A percentile compares a stretch with the other conserved stretches of the same genome.
These are phyloP conservation scores for Phaeodactylum tricornutum DNA, from an alignment of 108 stramenopile genomes.

Conservation along the genomic window DNA sequence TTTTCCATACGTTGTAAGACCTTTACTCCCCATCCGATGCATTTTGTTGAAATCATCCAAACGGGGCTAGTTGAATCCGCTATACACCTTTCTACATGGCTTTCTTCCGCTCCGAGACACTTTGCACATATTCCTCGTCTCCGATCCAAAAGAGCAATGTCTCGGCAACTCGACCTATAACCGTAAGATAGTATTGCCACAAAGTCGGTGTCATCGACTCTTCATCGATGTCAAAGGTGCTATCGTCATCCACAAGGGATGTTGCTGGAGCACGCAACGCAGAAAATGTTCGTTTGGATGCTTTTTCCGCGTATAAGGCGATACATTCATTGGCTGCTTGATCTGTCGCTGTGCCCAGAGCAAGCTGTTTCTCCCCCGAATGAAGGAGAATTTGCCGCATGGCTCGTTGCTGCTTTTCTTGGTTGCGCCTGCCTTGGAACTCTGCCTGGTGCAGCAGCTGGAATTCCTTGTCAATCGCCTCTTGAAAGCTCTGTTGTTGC, in stretches of 20 bases:
- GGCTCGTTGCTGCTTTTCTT: neutral
- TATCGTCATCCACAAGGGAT: neutral
- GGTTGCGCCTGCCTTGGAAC: neutral
- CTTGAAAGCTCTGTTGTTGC: no score
- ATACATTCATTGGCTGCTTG: no score
- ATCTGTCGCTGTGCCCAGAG: no score
- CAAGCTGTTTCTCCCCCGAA: no score
- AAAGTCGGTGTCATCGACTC: constrained; percentile 1
- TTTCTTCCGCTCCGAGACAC: no score
- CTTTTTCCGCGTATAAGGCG: neutral
- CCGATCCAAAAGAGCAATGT: neutral
- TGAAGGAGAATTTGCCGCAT: neutral
- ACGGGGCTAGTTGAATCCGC: no score
- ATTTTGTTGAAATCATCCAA: no score
- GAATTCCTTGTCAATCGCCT: no score
- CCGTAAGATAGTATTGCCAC: constrained; percentile 5
- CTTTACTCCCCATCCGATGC: no score
- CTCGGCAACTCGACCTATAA: constrained; percentile 3
- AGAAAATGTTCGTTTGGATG: neutral
- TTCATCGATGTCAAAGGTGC: neutral
- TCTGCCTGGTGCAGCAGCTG: neutral
- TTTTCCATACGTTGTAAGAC: no score
- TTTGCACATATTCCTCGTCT: constrained; percentile 6
- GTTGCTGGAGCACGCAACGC: neutral
- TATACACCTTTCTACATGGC: no score